phyloP scores from a whole-genome alignment of 2,329 filamentous ascomycete species.

The Tolypocladium tropicale region DNA sequence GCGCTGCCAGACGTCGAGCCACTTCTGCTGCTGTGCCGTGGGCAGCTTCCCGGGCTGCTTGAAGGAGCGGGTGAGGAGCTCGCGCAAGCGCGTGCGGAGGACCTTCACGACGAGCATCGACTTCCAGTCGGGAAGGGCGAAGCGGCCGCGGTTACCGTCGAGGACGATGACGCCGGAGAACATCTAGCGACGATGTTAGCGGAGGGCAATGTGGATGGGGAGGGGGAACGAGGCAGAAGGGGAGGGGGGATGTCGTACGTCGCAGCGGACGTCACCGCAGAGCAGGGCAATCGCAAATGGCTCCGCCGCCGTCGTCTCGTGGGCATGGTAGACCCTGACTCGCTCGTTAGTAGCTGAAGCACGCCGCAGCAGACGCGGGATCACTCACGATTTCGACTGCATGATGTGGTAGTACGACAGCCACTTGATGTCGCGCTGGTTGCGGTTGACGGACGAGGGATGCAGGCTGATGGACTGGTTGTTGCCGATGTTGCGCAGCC shows the following conservation, averaged over 20 bases:
- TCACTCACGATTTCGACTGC: slow-evolving; percentile 68
- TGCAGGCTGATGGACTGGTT: slow-evolving; percentile 85
- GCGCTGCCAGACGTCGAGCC: slow-evolving; percentile 65
- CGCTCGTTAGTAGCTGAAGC: slow-evolving; percentile 2
- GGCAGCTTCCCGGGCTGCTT: slow-evolving; percentile 53
- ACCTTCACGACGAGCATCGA: slow-evolving; percentile 82
- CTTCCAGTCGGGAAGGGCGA: slow-evolving; percentile 81
- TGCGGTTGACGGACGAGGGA: slow-evolving; percentile 81
- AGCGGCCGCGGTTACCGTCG: slow-evolving; percentile 78
- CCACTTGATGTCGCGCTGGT: slow-evolving; percentile 58
- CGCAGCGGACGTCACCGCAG: slow-evolving; percentile 81
- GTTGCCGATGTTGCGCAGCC: slow-evolving; percentile 84
- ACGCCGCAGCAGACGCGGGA: neutral
- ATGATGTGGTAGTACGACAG: slow-evolving; percentile 96
- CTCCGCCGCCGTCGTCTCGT: slow-evolving; percentile 74
- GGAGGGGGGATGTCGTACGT: slow-evolving; percentile 37
- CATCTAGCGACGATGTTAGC: slow-evolving; percentile 39
- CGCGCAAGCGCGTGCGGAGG: slow-evolving; percentile 61
- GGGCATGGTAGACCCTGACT: slow-evolving; percentile 72
- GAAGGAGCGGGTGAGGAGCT: slow-evolving; percentile 64
- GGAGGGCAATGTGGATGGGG: neutral
- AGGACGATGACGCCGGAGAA: slow-evolving; percentile 79
- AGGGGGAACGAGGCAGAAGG: neutral
- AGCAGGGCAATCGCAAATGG: slow-evolving; percentile 75
- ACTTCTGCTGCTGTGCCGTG: slow-evolving; percentile 58